Evolutionary conservation across 1,139 yeast species (phyloP), one percentile per base, ranked within the genome.

Genomic region (Zhuliangozyma blackwelliae): DNA sequence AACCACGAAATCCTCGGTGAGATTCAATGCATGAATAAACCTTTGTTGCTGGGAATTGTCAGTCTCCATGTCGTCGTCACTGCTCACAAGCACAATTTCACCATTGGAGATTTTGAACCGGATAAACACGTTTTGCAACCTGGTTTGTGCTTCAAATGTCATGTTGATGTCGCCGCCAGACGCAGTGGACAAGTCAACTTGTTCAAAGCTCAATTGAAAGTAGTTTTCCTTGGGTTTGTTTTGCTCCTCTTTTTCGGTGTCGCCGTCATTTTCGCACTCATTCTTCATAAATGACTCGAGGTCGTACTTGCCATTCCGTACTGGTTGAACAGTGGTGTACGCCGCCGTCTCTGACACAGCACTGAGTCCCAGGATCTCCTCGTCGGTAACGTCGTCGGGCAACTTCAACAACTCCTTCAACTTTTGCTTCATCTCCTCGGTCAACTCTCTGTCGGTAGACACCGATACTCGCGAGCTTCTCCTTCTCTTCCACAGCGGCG

Each of bases 371-470:
- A 65, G 46, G 10, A 69, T 50, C 43, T 68, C 72, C 40, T 66
- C 72, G 39, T 68, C 71, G 0, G 69, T 60, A 6, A 63, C 65
- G 39, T 65, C 67, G 29, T 56, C 54, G 1, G 70, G 52, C 20
- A 69, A 48, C 39, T 63, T 64, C 27, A 69, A 54, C 1, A 72
- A 55, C 29, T 65, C 64, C 31, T 61, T 63, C 26, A 69, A 51
- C 40, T 57, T 65, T 31, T 54, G 51, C 36, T 55, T 61, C 5
- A 50, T 48, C 33, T 61, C 63, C 19, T 44, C 51, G 3, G 48
- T 44, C 27, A 49, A 36, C 23, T 46, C 54, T 31, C 33, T 41
- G 21, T 44, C 45, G 35, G 22, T 5, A 33, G 22, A 7, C 35
- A 22, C 38, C 7, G 40, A 35, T 25, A 37, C 32, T 34, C 42